phyloP scores from a whole-genome alignment of 2,329 filamentous ascomycete species.

The Lanzia echinophila region DNA sequence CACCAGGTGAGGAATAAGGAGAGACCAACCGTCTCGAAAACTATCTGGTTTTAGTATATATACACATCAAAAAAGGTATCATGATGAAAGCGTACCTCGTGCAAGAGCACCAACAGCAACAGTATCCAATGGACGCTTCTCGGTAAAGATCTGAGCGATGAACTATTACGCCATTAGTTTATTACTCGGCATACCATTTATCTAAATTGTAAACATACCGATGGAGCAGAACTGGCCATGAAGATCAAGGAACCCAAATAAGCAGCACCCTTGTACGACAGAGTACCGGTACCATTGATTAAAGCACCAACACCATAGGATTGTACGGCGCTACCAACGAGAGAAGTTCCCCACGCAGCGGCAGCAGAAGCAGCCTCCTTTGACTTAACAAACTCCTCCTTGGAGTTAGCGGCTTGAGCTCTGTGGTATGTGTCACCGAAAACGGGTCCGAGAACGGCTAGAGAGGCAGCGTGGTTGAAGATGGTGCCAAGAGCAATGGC shows the following conservation, averaged over 20 bases:
- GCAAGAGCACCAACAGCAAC: conserved; percentile 78
- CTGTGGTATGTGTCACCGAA: conserved; percentile 94
- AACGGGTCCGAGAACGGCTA: conserved; percentile 79
- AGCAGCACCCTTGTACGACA: conserved; percentile 94
- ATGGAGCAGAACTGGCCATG: conserved; percentile 79
- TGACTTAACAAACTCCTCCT: conserved; percentile 92
- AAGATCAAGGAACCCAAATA: conserved; percentile 91
- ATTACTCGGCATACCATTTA: not conserved
- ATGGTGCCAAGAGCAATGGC: conserved; percentile 92
- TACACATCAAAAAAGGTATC: not conserved
- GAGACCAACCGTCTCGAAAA: conserved; percentile 89
- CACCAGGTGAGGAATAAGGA: conserved; percentile 94
- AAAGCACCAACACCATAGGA: conserved; percentile 84
- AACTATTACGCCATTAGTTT: conserved; percentile 48
- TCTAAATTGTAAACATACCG: conserved; percentile 52
- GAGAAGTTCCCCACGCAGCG: conserved; percentile 81
- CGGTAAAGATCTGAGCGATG: conserved; percentile 76
- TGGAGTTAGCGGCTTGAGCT: conserved; percentile 84
- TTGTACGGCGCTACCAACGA: conserved; percentile 83
- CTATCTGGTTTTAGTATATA: conserved; percentile 17
- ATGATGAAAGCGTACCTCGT: conserved; percentile 40
- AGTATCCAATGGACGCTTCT: conserved; percentile 88
- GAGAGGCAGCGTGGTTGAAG: conserved; percentile 90
- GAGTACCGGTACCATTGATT: conserved; percentile 89
- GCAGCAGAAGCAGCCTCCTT: conserved; percentile 87